Percentiles rank a stretch among this genome's conserved stretches.
Evolutionary conservation across 2,329 filamentous ascomycete species (phyloP).

Genomic region (Rhynchosporium agropyri): DNA sequence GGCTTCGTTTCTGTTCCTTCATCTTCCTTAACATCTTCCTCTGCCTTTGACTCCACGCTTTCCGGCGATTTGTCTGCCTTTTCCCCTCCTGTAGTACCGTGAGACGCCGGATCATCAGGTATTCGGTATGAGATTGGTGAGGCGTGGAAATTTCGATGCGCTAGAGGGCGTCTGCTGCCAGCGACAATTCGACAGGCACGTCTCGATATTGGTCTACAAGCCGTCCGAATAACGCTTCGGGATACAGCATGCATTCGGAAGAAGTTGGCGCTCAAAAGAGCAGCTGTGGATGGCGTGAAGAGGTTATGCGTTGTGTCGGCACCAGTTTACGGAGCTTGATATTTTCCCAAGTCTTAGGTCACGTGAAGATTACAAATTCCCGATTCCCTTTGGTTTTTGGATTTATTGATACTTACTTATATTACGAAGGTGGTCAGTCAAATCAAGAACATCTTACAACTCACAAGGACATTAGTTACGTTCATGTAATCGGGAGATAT

Average conservation of each 20-base stretch:
- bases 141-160: slow-evolving; percentile 39
- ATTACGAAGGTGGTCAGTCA: no score
- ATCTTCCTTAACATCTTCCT: slow-evolving; percentile 24
- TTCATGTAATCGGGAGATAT: no score
- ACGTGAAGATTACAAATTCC: not conserved
- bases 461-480: no score
- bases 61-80: slow-evolving; percentile 18
- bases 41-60: slow-evolving; percentile 29
- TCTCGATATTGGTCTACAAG: slow-evolving; percentile 35
- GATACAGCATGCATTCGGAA: slow-evolving; percentile 42
- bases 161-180: slow-evolving; percentile 37
- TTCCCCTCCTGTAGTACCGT: slow-evolving; percentile 18
- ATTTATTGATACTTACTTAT: not conserved
- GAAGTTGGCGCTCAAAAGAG: slow-evolving; percentile 36
- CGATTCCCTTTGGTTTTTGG: no score
- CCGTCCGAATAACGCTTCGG: slow-evolving; percentile 38
- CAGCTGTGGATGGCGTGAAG: slow-evolving; percentile 23
- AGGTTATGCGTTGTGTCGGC: not conserved
- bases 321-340: no score
- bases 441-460: no score
- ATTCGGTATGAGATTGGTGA: slow-evolving; percentile 34
- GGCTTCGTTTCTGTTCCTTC: slow-evolving; percentile 15
- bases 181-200: slow-evolving; percentile 40
- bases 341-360: not conserved
- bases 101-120: slow-evolving; percentile 32